These are phyloP conservation scores for Camellia japonica DNA, from an alignment of 148 eudicot genomes.

Conservation along the genomic window DNA sequence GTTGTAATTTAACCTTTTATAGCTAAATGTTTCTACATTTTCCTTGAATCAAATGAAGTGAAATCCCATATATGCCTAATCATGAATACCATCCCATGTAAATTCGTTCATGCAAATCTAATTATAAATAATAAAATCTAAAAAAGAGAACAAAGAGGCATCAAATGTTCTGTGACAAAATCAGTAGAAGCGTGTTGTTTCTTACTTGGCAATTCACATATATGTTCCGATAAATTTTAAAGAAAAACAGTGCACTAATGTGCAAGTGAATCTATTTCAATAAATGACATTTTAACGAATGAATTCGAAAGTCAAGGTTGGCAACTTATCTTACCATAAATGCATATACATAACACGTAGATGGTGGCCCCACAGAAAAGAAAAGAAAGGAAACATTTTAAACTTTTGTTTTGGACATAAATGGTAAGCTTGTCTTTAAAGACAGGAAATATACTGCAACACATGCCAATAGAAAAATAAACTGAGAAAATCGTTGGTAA, in stretches of 20 bases:
- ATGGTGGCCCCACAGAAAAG: background rate
- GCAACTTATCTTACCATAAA: background rate
- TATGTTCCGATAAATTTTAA: too few species aligned
- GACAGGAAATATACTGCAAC: background rate
- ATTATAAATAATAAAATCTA: background rate
- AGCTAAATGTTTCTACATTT: background rate
- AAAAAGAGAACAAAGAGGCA: background rate
- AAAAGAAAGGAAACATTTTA: background rate
- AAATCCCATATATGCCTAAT: background rate
- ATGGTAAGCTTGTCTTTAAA: background rate
- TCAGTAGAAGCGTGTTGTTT: too few species aligned
- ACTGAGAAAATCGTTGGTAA: background rate
- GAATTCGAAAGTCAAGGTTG: background rate
- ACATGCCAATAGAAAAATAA: background rate
- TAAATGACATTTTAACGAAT: background rate
- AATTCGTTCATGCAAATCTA: background rate
- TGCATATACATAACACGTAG: background rate
- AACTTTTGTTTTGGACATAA: background rate
- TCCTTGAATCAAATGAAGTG: background rate
- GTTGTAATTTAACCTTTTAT: background rate
- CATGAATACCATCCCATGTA: background rate
- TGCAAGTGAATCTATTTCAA: background rate
- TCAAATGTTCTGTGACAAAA: background rate
- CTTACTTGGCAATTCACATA: too few species aligned
- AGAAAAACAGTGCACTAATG: background rate